These are phyloP conservation scores for Aspergillus unguis DNA, from an alignment of 2,329 filamentous ascomycete genomes.

Conservation along the genomic window DNA sequence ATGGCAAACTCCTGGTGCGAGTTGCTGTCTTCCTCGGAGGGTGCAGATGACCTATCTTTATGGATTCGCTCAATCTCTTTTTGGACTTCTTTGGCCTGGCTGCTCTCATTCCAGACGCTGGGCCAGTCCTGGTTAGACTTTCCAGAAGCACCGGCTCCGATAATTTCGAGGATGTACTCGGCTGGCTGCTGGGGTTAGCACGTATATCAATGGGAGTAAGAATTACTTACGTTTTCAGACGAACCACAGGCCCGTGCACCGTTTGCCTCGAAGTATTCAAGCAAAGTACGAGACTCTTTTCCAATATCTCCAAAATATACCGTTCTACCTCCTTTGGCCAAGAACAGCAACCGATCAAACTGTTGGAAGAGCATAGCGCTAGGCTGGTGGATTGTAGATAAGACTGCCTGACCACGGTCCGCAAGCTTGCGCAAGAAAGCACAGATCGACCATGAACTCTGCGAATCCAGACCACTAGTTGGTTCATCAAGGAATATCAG, in stretches of 20 bases:
- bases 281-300: constrained; percentile 52
- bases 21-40: constrained; percentile 43
- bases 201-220: background rate
- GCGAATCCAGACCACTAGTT: constrained; percentile 83
- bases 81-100: constrained; percentile 55
- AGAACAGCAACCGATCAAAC: constrained; percentile 62
- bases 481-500: constrained; percentile 90
- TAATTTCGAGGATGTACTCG: constrained; percentile 65
- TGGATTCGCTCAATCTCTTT: constrained; percentile 58
- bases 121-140: constrained; percentile 66
- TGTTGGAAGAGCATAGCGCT: constrained; percentile 90
- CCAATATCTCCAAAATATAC: constrained; percentile 67
- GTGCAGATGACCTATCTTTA: constrained; percentile 41
- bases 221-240: constrained; percentile 53
- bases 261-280: constrained; percentile 61
- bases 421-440: constrained; percentile 84
- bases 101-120: constrained; percentile 57
- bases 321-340: constrained; percentile 61
- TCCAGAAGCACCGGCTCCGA: constrained; percentile 61
- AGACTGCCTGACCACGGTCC: constrained; percentile 79
- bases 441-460: constrained; percentile 86
- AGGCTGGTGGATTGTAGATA: constrained; percentile 92
- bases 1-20: constrained; percentile 72
- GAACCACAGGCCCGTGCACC: constrained; percentile 59
- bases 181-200: constrained; percentile 49